These are phyloP conservation scores for Alternaria postmessia DNA, from an alignment of 2,329 filamentous ascomycete species.

Conservation along the genomic window DNA sequence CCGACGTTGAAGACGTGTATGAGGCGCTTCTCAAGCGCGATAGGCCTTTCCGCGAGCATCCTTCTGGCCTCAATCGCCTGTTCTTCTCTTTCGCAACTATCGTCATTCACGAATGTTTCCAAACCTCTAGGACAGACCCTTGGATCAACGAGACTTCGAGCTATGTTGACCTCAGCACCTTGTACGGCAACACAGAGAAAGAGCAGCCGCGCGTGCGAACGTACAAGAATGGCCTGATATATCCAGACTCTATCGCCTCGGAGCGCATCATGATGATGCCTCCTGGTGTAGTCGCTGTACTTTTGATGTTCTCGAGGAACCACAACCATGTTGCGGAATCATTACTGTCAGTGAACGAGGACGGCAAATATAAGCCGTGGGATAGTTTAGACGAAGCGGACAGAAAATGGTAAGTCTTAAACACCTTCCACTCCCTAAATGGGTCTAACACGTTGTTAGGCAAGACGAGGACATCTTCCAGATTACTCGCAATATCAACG, in stretches of 20 bases:
- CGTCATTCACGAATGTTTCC: slow-evolving; percentile 67
- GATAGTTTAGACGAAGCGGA: slow-evolving; percentile 63
- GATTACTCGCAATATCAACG: slow-evolving; percentile 68
- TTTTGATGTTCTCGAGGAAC: slow-evolving; percentile 74
- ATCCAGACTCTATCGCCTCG: slow-evolving; percentile 73
- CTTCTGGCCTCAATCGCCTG: slow-evolving; percentile 73
- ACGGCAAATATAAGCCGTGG: slow-evolving; percentile 74
- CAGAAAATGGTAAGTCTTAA: slow-evolving; percentile 43
- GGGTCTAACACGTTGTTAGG: slow-evolving; percentile 25
- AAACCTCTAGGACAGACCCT: slow-evolving; percentile 68
- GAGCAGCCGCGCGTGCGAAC: slow-evolving; percentile 71
- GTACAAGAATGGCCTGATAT: slow-evolving; percentile 70
- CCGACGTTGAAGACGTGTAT: slow-evolving; percentile 72
- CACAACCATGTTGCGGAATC: slow-evolving; percentile 86
- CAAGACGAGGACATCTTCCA: slow-evolving; percentile 46
- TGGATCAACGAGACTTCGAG: slow-evolving; percentile 73
- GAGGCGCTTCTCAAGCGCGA: slow-evolving; percentile 70
- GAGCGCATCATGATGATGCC: slow-evolving; percentile 71
- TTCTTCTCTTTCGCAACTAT: slow-evolving; percentile 77
- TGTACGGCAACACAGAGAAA: slow-evolving; percentile 72
- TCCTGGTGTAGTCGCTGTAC: slow-evolving; percentile 70
- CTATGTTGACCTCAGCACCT: slow-evolving; percentile 74
- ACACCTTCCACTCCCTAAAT: neutral
- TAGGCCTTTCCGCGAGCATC: slow-evolving; percentile 67
- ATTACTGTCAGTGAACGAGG: slow-evolving; percentile 82